phyloP scores from a whole-genome alignment of 2,329 filamentous ascomycete species.

The Fusarium agapanthi region DNA sequence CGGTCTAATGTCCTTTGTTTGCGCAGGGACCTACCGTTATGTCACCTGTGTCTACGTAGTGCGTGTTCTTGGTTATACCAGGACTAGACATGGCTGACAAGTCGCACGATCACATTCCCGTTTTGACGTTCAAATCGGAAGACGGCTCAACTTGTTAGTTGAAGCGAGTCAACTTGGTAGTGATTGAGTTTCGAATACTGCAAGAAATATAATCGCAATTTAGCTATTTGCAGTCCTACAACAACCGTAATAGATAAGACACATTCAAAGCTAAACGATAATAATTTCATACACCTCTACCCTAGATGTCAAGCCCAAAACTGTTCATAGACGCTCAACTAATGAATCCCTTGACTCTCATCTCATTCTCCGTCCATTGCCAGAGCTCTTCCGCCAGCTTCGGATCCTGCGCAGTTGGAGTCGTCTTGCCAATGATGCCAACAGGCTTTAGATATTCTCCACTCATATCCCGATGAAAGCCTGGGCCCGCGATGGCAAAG shows the following conservation, averaged over 20 bases:
- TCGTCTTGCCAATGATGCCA: not conserved
- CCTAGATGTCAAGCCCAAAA: too few species aligned
- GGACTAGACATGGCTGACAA: too few species aligned
- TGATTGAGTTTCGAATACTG: fast-evolving
- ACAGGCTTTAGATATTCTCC: not conserved
- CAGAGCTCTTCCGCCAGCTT: not conserved
- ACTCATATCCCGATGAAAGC: not conserved
- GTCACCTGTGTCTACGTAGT: too few species aligned
- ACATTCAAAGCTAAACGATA: fast-evolving
- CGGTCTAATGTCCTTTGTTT: too few species aligned
- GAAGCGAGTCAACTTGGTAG: fast-evolving
- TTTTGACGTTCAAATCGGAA: not conserved
- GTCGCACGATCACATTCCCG: not conserved
- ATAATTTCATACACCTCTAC: not conserved
- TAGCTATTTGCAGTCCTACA: not conserved
- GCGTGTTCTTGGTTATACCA: not conserved
- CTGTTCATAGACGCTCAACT: not conserved
- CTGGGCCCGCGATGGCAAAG: not conserved
- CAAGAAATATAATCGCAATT: not conserved
- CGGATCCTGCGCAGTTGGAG: not conserved
- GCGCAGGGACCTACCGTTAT: too few species aligned
- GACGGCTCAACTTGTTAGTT: too few species aligned
- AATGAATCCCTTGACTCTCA: not conserved
- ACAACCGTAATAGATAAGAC: too few species aligned
- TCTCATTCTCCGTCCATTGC: not conserved